Base-by-base conservation (phyloP, 2,329 filamentous ascomycete genomes). In the Aphanocladium album region DNA sequence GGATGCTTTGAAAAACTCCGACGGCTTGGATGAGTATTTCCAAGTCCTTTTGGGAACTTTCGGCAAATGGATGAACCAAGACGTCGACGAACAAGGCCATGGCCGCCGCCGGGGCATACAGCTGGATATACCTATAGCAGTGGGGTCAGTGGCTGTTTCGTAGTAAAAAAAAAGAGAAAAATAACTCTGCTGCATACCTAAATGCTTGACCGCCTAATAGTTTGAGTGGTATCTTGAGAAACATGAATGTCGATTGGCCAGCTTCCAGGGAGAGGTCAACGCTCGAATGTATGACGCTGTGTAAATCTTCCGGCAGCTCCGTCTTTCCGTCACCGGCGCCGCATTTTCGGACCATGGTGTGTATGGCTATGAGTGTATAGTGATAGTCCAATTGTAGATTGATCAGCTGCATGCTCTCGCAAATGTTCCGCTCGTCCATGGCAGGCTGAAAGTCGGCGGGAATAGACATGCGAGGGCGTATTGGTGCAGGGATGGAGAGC, bases 201-300 rank as follows among this genome's bases (percentile, higher is more conserved):
- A 41, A 37, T 8, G 60, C 33, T 9, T 19, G n/a, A 6, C 17
- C 17, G 8, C 46, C 53, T 2, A 41, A 23, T 14, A 56, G 37
- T 5, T 49, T 49, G 0, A 63, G 35, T 11, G 55, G 33, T 1
- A 52, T 37, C 12, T 50, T 21, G 1, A 68, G 45, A 27, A 60
- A 63, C 17, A 35, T 47, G n/a, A 68, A 60, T 1, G 63, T 66
- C 12, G 66, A 67, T 12, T 66, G 62, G 6, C 64, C 60, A 5
- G 66, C 66, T 52, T 68, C 66, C 12, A 68, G 33, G 2, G 65
- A 66, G 5, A 68, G 55, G 23, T 67, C 66, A 17, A 63, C 59
- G 39, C 66, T 68, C 0, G 66, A 68, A 49, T 68, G 66, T 6
- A 68, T 55, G 2, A 64, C 66, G 41, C 62, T 62, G 35, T 68